Conservation (phyloP, 2,329 filamentous ascomycete genomes). For the Amylocarpus encephaloides region DNA sequence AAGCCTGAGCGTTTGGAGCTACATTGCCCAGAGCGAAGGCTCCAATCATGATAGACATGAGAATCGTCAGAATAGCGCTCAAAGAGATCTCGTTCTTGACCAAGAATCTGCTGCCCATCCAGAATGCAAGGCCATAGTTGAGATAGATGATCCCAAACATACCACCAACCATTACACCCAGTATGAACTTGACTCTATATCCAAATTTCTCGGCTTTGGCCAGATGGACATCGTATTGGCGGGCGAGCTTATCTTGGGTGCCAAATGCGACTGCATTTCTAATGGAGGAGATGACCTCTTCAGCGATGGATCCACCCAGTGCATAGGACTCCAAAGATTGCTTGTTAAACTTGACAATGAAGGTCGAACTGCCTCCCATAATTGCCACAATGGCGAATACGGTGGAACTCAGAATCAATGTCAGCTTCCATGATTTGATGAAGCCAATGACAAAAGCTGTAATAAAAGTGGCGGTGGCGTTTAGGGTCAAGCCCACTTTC, state of each 20-base stretch:
- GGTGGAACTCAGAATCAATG: conserved; percentile 76
- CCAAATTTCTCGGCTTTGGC: conserved; percentile 68
- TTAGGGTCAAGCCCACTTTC: conserved; percentile 73
- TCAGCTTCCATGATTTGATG: conserved; percentile 86
- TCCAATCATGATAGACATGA: conserved; percentile 88
- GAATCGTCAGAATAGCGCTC: conserved; percentile 70
- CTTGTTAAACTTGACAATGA: conserved; percentile 78
- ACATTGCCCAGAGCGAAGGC: conserved; percentile 87
- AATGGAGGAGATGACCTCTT: conserved; percentile 91
- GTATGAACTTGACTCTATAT: conserved; percentile 63
- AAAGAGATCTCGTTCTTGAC: conserved; percentile 59
- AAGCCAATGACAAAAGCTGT: conserved; percentile 89
- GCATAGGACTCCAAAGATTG: conserved; percentile 73
- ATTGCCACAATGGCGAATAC: conserved; percentile 70
- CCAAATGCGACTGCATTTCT: conserved; percentile 90
- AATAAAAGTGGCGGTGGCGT: conserved; percentile 74
- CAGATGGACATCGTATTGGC: conserved; percentile 75
- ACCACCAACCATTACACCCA: conserved; percentile 72
- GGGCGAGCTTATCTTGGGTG: conserved; percentile 85
- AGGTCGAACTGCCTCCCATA: conserved; percentile 67
- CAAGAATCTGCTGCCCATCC: conserved; percentile 75
- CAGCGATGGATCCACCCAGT: conserved; percentile 77
- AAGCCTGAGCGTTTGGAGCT: conserved; percentile 78
- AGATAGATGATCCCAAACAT: conserved; percentile 82
- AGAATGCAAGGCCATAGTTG: conserved; percentile 84